These are phyloP conservation scores for Wilcoxina mikolae DNA, from an alignment of 495 filamentous ascomycete genomes.

Conservation along the genomic window DNA sequence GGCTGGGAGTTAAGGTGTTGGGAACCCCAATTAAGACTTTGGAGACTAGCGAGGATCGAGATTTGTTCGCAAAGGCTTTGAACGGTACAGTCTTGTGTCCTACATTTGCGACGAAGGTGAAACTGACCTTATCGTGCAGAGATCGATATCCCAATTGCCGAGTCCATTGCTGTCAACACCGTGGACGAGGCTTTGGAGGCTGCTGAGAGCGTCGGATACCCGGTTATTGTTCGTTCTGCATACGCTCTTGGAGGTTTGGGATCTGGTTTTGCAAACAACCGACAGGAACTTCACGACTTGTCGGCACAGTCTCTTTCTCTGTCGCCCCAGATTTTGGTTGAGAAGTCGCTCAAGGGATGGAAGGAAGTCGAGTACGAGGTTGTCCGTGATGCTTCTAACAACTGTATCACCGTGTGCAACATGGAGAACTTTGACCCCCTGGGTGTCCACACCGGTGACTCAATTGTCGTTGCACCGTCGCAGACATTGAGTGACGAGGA, in stretches of 20 bases:
- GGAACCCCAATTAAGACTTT: constrained; percentile 89
- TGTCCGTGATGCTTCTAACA: constrained; percentile 82
- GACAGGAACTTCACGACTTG: constrained; percentile 82
- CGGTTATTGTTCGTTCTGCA: constrained; percentile 91
- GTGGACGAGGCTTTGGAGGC: constrained; percentile 83
- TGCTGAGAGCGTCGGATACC: constrained; percentile 76
- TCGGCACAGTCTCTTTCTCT: constrained; percentile 84
- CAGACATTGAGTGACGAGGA: constrained; percentile 95
- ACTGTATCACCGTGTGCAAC: constrained; percentile 98
- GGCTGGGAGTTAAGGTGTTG: constrained; percentile 83
- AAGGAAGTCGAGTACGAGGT: constrained; percentile 98
- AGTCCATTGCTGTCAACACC: constrained; percentile 80
- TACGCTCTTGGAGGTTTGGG: constrained; percentile 92
- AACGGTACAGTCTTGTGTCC: constrained; percentile 30
- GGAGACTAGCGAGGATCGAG: constrained; percentile 88
- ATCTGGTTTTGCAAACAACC: constrained; percentile 90
- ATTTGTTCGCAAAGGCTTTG: constrained; percentile 81
- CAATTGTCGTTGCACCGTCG: constrained; percentile 88
- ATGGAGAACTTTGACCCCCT: constrained; percentile 99
- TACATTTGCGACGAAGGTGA: not conserved
- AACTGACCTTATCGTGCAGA: constrained; percentile 38
- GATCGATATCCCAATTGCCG: constrained; percentile 92
- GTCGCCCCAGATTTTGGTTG: constrained; percentile 91
- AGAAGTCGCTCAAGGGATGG: constrained; percentile 99
- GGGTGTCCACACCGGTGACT: constrained; percentile 92